Conservation (phyloP, 441 rosid species). For the Arabidopsis hybrid region DNA sequence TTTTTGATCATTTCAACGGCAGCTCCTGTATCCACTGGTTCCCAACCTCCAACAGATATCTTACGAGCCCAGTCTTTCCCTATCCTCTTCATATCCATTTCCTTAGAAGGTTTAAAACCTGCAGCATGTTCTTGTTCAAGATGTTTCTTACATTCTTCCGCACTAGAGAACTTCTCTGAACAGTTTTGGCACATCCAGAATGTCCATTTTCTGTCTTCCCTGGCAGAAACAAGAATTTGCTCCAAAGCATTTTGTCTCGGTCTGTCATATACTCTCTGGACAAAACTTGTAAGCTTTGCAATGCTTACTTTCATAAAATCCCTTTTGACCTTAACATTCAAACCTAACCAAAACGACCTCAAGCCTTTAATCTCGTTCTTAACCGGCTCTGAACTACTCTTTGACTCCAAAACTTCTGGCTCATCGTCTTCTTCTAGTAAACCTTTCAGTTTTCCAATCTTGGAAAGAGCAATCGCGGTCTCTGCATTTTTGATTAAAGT, state of each 20-base stretch:
- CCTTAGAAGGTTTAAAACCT: background rate
- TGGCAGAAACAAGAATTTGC: background rate
- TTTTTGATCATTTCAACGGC: background rate
- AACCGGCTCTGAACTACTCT: background rate
- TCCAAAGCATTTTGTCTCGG: background rate
- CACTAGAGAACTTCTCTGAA: slow-evolving; percentile 1
- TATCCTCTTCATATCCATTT: slow-evolving; percentile 1
- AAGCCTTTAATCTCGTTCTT: background rate
- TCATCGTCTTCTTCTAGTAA: background rate
- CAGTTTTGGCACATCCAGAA: slow-evolving; percentile 4
- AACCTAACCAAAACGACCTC: slow-evolving; percentile 20
- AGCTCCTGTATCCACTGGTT: background rate
- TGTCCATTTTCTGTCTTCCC: slow-evolving; percentile 3
- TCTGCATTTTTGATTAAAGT: background rate
- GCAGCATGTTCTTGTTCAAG: slow-evolving; percentile 7
- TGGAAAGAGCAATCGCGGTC: background rate
- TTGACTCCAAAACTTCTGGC: background rate
- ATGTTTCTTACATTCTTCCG: background rate
- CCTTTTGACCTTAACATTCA: slow-evolving; percentile 20
- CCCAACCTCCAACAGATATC: background rate
- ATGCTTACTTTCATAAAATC: background rate
- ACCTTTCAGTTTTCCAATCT: background rate
- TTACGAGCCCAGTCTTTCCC: slow-evolving; percentile 11
- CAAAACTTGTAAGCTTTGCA: background rate
- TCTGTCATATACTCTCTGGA: background rate